phyloP scores from a whole-genome alignment of 2,329 filamentous ascomycete species.

The Monosporascus cannonballus region DNA sequence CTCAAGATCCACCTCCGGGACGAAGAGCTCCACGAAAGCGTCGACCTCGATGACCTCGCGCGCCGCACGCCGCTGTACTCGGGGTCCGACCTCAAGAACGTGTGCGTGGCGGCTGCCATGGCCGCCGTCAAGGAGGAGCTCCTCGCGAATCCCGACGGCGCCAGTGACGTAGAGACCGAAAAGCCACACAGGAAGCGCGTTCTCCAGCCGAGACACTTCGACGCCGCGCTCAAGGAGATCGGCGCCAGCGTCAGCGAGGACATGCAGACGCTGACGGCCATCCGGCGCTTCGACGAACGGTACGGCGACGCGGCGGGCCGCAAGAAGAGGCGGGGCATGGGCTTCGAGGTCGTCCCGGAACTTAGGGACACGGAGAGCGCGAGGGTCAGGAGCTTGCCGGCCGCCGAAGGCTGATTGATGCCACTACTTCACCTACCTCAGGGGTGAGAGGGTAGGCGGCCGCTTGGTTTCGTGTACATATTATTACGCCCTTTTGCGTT shows the following conservation, averaged over 20 bases:
- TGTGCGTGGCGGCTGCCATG: constrained; percentile 74
- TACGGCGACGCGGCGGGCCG: constrained; percentile 73
- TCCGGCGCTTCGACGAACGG: constrained; percentile 92
- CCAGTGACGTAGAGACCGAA: constrained; percentile 36
- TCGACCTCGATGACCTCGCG: constrained; percentile 59
- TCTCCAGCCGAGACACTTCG: constrained; percentile 68
- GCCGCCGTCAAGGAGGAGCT: constrained; percentile 73
- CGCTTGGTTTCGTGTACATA: no score
- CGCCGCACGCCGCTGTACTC: constrained; percentile 70
- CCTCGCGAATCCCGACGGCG: constrained; percentile 14
- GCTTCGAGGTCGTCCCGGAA: constrained; percentile 47
- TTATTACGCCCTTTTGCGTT: no score
- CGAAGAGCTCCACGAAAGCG: constrained; percentile 55
- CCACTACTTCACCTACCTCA: neutral
- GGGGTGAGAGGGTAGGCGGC: neutral
- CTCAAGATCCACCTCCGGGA: constrained; percentile 64
- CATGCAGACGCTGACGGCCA: constrained; percentile 78
- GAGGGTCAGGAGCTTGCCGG: constrained; percentile 26
- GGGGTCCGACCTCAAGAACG: constrained; percentile 76
- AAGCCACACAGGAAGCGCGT: constrained; percentile 63
- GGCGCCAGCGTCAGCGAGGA: constrained; percentile 90
- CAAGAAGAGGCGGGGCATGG: constrained; percentile 52
- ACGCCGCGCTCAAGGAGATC: constrained; percentile 80
- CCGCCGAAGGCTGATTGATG: neutral
- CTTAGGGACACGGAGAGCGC: constrained; percentile 37